Evolutionary conservation across 805 yeast species (phyloP).

Genomic region (Saturnispora silvae): DNA sequence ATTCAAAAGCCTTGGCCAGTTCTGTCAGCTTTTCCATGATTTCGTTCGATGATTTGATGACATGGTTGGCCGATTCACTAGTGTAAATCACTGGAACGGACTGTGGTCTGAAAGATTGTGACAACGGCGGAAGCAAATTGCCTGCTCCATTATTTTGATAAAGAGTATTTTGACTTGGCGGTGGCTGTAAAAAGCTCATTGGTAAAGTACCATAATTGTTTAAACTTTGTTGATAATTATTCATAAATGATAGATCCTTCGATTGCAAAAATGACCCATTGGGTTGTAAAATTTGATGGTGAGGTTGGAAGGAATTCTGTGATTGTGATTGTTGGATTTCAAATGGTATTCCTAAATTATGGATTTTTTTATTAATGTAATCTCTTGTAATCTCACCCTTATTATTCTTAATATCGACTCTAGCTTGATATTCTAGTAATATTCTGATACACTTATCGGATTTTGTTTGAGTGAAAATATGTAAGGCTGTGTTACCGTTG

Average conservation of each 20-base stretch:
- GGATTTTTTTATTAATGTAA: constrained; percentile 24
- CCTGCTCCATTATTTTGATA: no score
- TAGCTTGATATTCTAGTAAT: constrained; percentile 39
- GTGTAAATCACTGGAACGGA: constrained; percentile 20
- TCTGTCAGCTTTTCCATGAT: constrained; percentile 38
- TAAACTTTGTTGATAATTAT: constrained; percentile 15
- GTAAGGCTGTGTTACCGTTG: constrained; percentile 47
- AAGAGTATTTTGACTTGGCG: no score
- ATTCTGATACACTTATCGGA: constrained; percentile 35
- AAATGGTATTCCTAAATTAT: constrained; percentile 11
- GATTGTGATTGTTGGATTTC: constrained; percentile 1
- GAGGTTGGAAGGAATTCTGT: no score
- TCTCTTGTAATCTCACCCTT: constrained; percentile 33
- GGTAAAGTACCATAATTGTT: constrained; percentile 19
- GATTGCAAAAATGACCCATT: background rate
- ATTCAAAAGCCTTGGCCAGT: constrained; percentile 42
- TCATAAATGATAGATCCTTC: constrained; percentile 8
- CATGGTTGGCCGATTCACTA: constrained; percentile 45
- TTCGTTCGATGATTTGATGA: constrained; percentile 40
- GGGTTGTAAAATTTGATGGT: background rate
- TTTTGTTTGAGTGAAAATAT: constrained; percentile 36
- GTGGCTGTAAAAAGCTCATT: constrained; percentile 1
- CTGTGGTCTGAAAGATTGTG: background rate
- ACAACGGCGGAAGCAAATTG: background rate
- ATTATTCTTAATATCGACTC: constrained; percentile 41